These are phyloP conservation scores for Clitopilus hobsonii DNA, from an alignment of 768 basidiomycete species.

Conservation along the genomic window DNA sequence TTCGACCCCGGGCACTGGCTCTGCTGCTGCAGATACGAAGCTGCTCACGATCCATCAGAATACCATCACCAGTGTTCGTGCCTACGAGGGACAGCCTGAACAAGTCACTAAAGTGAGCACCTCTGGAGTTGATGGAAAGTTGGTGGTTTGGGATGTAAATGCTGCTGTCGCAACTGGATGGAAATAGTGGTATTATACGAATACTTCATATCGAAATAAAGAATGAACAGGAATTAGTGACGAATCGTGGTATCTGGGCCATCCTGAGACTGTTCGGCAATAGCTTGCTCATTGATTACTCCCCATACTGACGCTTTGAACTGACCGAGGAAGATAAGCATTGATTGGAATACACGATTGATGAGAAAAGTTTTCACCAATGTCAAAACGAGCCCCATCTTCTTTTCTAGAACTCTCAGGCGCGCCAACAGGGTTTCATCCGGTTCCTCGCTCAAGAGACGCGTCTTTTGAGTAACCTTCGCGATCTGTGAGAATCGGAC, in stretches of 20 bases:
- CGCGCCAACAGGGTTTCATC: slow-evolving; percentile 74
- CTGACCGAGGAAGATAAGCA: slow-evolving; percentile 29
- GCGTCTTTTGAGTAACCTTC: slow-evolving; percentile 67
- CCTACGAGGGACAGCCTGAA: slow-evolving; percentile 60
- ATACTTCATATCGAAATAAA: neutral
- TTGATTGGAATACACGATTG: slow-evolving; percentile 19
- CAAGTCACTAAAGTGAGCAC: slow-evolving; percentile 78
- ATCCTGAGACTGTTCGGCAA: slow-evolving; percentile 20
- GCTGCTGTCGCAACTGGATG: slow-evolving; percentile 33
- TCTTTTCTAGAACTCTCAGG: slow-evolving; percentile 80
- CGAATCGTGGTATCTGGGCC: slow-evolving; percentile 23
- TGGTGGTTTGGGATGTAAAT: slow-evolving; percentile 87
- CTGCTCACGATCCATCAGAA: slow-evolving; percentile 94
- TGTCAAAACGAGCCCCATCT: slow-evolving; percentile 93
- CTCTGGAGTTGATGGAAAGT: slow-evolving; percentile 87
- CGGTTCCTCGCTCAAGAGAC: slow-evolving; percentile 65
- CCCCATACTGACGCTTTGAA: slow-evolving; percentile 98
- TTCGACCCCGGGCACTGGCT: slow-evolving; percentile 19
- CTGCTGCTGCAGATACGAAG: slow-evolving; percentile 56
- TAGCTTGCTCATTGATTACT: slow-evolving; percentile 77
- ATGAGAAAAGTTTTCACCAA: slow-evolving; percentile 51
- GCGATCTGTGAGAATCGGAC: neutral
- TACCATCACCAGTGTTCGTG: slow-evolving; percentile 88
- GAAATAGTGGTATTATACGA: neutral
- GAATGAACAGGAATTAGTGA: slow-evolving; percentile 9